These are phyloP conservation scores for Pleurotus djamor DNA, from an alignment of 768 basidiomycete species.

Conservation along the genomic window DNA sequence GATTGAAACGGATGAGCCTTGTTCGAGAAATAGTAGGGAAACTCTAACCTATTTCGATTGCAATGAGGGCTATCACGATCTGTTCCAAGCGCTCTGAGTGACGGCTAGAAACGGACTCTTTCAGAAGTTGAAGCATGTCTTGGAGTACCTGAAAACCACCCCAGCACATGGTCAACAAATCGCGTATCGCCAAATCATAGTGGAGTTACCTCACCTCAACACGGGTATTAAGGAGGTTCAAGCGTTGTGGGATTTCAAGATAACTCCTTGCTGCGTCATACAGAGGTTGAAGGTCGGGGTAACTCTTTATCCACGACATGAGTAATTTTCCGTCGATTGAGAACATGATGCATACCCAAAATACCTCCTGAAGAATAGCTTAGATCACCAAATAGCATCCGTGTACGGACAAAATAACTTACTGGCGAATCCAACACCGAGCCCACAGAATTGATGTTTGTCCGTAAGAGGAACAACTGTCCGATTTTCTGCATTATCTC, in stretches of 20 bases:
- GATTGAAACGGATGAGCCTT: conserved; percentile 3
- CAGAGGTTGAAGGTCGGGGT: conserved; percentile 91
- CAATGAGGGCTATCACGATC: conserved; percentile 90
- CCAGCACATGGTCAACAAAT: background rate
- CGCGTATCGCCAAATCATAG: background rate
- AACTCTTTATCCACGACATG: conserved; percentile 53
- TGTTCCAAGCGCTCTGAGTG: conserved; percentile 91
- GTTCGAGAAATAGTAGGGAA: background rate
- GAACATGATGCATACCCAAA: conserved; percentile 65
- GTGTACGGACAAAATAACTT: conserved; percentile 25
- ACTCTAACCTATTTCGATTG: conserved; percentile 74
- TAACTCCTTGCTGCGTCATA: conserved; percentile 94
- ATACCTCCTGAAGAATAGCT: conserved; percentile 67
- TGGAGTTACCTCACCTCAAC: conserved; percentile 64
- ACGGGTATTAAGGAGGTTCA: conserved; percentile 89
- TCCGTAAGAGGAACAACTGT: conserved; percentile 87
- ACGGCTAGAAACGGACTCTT: conserved; percentile 90
- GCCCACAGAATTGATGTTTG: conserved; percentile 94
- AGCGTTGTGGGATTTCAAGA: conserved; percentile 92
- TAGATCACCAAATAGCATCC: conserved; percentile 3
- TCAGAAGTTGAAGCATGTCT: conserved; percentile 94
- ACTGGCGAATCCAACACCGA: conserved; percentile 96
- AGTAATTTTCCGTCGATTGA: background rate
- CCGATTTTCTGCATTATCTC: conserved; percentile 99
- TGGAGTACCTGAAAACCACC: conserved; percentile 69